A percentile compares a stretch with the other conserved stretches of the same genome.
phyloP scores from a whole-genome alignment of 495 filamentous ascomycete genomes.

The Aspergillus mulundensis region DNA sequence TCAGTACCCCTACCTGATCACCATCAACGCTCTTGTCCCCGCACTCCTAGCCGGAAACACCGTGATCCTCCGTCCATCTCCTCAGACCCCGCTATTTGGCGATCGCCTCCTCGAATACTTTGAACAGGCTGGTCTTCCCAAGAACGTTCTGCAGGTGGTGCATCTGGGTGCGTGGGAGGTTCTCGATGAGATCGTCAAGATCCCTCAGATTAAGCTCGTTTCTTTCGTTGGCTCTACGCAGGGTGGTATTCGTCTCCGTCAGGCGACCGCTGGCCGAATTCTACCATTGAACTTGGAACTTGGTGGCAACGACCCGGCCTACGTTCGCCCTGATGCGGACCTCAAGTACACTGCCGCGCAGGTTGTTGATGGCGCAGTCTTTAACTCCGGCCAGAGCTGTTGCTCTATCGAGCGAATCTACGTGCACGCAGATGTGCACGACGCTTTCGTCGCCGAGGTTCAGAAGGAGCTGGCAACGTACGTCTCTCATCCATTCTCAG shows the following conservation, averaged over 20 bases:
- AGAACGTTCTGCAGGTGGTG: slow-evolving; percentile 80
- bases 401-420: slow-evolving; percentile 92
- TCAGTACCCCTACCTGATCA: slow-evolving; percentile 90
- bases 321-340: slow-evolving; percentile 81
- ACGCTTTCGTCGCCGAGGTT: slow-evolving; percentile 69
- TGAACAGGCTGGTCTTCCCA: slow-evolving; percentile 69
- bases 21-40: slow-evolving; percentile 86
- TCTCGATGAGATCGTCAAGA: slow-evolving; percentile 70
- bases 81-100: slow-evolving; percentile 85
- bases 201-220: slow-evolving; percentile 69
- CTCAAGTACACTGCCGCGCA: slow-evolving; percentile 85
- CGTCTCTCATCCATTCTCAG: slow-evolving; percentile 7
- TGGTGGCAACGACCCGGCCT: slow-evolving; percentile 91
- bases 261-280: slow-evolving; percentile 72
- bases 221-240: slow-evolving; percentile 92
- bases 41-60: slow-evolving; percentile 84
- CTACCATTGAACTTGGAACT: slow-evolving; percentile 85
- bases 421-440: slow-evolving; percentile 79
- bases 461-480: slow-evolving; percentile 65
- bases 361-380: slow-evolving; percentile 90
- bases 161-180: slow-evolving; percentile 72
- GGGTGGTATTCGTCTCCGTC: slow-evolving; percentile 77
- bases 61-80: slow-evolving; percentile 87
- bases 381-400: slow-evolving; percentile 97
- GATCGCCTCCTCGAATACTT: slow-evolving; percentile 80